Evolutionary conservation across 805 yeast species (phyloP), one percentile per base, ranked within the genome.

Genomic region (Suhomyces pyralidae): DNA sequence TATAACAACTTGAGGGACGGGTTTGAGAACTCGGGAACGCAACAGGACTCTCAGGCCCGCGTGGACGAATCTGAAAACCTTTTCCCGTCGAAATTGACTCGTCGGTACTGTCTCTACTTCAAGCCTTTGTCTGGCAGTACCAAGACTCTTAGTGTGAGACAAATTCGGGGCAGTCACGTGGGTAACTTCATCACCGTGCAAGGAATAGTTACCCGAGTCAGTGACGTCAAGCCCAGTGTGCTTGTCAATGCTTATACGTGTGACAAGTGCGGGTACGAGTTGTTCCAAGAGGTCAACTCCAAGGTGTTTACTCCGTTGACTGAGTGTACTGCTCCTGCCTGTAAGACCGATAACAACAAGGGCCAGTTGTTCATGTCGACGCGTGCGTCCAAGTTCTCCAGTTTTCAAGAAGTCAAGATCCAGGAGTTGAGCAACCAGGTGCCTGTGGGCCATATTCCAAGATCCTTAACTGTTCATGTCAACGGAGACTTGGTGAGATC

Each of bases 381-480:
- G 10, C 82, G 99, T 62, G 99, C 99, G 2, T 91, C 97, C 30
- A 94, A 94, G 71, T 94, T 96, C 64, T 80, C 87, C 51, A 89
- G 97, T 6, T 94, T 92, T 79, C 99, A 94, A 74, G 99, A 94
- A 63, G 94, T 92, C 51, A 86, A 90, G 63, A 80, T 94, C 56
- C 99, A 94, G 75, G 99, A 94, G 71, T 76, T 93, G 66, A 89
- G 98, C 4, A 86, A 86, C 58, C 99, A 94, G 73, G 99, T 94
- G 15, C 99, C 99, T 0, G 93, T 92, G 26, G 99, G 99, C 50
- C 97, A 93, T 69, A 94, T 94, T 57, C 99, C 99, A 47, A 82
- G 99, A 63, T 74, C 90, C 28, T 76, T 94, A 57, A 82, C 86
- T 14, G 80, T 93, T 51, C 97, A 93, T 66, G 84, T 93, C n/a